phyloP scores from a whole-genome alignment of 306 rosid species.

The Quercus cerris region DNA sequence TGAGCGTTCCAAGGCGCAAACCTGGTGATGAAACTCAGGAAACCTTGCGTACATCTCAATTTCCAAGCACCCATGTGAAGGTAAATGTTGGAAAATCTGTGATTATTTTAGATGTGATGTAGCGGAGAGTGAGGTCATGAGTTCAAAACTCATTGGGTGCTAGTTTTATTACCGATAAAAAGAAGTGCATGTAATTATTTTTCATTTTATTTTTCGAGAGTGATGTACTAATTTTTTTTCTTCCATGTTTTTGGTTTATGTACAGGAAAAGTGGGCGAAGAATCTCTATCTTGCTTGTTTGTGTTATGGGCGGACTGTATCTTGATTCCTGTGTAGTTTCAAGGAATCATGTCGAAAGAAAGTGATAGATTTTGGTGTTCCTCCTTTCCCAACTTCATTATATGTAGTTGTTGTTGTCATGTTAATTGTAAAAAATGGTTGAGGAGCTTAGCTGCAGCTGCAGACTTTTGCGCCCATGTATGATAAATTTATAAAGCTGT shows the following conservation, averaged over 20 bases:
- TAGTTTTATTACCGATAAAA: no score
- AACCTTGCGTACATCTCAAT: constrained; percentile 88
- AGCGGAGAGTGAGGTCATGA: neutral
- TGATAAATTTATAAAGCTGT: constrained; percentile 1
- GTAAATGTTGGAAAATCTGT: constrained; percentile 29
- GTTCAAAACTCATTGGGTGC: neutral
- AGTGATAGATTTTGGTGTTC: neutral
- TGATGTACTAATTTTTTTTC: neutral
- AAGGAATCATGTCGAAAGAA: constrained; percentile 17
- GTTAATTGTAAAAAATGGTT: constrained; percentile 18
- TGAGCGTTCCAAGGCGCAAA: constrained; percentile 86
- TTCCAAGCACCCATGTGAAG: constrained; percentile 96
- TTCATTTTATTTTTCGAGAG: no score
- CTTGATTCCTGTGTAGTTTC: constrained; percentile 32
- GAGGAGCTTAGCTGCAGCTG: neutral
- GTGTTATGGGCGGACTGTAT: constrained; percentile 89
- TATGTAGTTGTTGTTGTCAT: constrained; percentile 4
- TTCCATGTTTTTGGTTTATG: constrained; percentile 3
- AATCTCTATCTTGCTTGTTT: constrained; percentile 83
- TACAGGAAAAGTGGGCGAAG: constrained; percentile 94
- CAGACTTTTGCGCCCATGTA: constrained; percentile 1
- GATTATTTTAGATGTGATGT: neutral
- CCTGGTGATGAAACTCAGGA: constrained; percentile 94
- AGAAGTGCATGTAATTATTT: neutral
- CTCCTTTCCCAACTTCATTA: neutral